Evolutionary conservation across 1,139 yeast genomes (phyloP), one percentile per base, ranked within the genome.

Genomic region (Casaregolazyma lundiana): DNA sequence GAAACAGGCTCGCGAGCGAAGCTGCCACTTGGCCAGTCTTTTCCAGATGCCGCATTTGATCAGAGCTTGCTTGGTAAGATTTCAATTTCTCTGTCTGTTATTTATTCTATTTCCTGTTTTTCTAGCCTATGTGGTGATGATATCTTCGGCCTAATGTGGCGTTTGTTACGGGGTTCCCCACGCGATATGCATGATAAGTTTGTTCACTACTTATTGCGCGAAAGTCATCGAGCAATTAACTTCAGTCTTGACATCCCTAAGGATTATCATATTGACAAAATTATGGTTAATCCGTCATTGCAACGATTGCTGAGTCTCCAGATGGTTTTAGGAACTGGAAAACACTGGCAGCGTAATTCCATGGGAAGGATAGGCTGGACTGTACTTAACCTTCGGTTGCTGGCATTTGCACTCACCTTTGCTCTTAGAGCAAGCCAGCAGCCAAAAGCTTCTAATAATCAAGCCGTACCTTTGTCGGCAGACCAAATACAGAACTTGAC

Each of bases 331-430:
- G 92, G 94, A 0, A 84, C 84, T 13, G 58, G 70, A 6, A 26
- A 44, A 3, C 68, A 69, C 26, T 72, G 80, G 70, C 63, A 65
- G 35, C 68, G 78, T 18, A 71, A 68, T 24, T 71, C 77, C 17
- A 71, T 77, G 53, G 75, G 80, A 2, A 75, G 77, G 38, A 72
- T 85, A 44, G 87, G 94, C 0, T 76, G 87, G 79, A 73, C 80
- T 2, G 70, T 84, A 3, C 69, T 87, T 44, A 84, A 86, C 60
- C 66, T 87, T 44, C 74, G 95, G 49, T 72, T 84, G 51, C 73
- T 85, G 8, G 79, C 88, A 16, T 83, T 87, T 57, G 86, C 90
- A 1, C 73, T 84, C 15, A 84, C 87, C 73, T 79, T 85, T 60
- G 80, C 87, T 47, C 68, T 86, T 45, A 75, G 85, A 22, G 57